These are phyloP conservation scores for Penicillium nordicum DNA, from an alignment of 2,329 filamentous ascomycete species.

Conservation along the genomic window DNA sequence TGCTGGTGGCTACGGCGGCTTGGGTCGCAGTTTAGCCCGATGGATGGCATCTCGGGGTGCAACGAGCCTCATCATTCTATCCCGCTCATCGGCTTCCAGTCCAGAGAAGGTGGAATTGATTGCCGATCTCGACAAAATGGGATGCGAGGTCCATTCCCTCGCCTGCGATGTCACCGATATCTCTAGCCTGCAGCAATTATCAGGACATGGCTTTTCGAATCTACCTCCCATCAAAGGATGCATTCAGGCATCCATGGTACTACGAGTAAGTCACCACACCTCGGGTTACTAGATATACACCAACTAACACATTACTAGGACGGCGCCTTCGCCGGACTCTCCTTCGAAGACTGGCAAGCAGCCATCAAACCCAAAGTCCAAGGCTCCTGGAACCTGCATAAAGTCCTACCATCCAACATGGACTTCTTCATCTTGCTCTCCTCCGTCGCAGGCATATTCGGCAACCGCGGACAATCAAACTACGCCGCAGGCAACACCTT, in stretches of 20 bases:
- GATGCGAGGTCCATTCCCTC: constrained; percentile 16
- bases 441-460: constrained; percentile 44
- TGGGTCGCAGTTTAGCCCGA: constrained; percentile 21
- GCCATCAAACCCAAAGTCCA: constrained; percentile 42
- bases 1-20: constrained; percentile 24
- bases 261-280: constrained; percentile 11
- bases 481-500: constrained; percentile 42
- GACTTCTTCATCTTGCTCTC: constrained; percentile 46
- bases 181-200: constrained; percentile 2
- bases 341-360: constrained; percentile 36
- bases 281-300: neutral
- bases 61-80: constrained; percentile 19
- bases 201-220: neutral
- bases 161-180: constrained; percentile 18
- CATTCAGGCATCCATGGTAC: constrained; percentile 24
- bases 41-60: constrained; percentile 24
- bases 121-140: constrained; percentile 6
- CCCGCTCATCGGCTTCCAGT: constrained; percentile 10
- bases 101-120: constrained; percentile 12
- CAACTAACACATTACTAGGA: constrained; percentile 11
- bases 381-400: constrained; percentile 38
- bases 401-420: constrained; percentile 27
- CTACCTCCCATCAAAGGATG: constrained; percentile 26
- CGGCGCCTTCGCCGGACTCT: constrained; percentile 29
- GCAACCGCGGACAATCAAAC: constrained; percentile 47